These are phyloP conservation scores for Phellopilus nigrolimitatus DNA, from an alignment of 1,284 basidiomycete genomes.

Conservation along the genomic window DNA sequence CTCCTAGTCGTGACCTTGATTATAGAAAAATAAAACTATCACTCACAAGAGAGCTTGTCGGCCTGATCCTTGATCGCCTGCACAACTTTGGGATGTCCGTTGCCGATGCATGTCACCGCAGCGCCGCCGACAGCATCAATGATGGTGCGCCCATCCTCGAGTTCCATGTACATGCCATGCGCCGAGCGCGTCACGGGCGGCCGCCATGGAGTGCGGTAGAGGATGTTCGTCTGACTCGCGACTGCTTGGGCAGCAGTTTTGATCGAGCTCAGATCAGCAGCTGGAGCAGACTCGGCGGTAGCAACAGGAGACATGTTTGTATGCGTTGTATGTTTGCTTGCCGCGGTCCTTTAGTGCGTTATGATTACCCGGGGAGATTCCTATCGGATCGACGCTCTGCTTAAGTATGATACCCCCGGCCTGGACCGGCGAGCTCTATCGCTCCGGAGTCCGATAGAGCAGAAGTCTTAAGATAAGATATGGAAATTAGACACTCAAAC, in stretches of 20 bases:
- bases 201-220: slow-evolving; percentile 49
- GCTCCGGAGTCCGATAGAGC: no score
- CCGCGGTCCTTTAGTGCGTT: no score
- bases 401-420: no score
- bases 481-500: no score
- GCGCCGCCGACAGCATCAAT: slow-evolving; percentile 82
- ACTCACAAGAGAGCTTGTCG: slow-evolving; percentile 65
- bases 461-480: no score
- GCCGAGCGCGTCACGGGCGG: slow-evolving; percentile 63
- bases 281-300: background rate
- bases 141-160: slow-evolving; percentile 60
- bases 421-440: no score
- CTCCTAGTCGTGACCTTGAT: slow-evolving; percentile 10
- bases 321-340: background rate
- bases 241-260: slow-evolving; percentile 4
- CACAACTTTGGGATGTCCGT: slow-evolving; percentile 64
- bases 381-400: no score
- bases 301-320: slow-evolving; percentile 6
- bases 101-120: slow-evolving; percentile 76
- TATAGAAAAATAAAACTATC: background rate
- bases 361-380: no score
- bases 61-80: slow-evolving; percentile 74
- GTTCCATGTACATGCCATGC: slow-evolving; percentile 63
- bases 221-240: slow-evolving; percentile 22
- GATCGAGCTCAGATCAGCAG: background rate